Conservation (phyloP, 345 rosid species). For the Abelmoschus esculentus region DNA sequence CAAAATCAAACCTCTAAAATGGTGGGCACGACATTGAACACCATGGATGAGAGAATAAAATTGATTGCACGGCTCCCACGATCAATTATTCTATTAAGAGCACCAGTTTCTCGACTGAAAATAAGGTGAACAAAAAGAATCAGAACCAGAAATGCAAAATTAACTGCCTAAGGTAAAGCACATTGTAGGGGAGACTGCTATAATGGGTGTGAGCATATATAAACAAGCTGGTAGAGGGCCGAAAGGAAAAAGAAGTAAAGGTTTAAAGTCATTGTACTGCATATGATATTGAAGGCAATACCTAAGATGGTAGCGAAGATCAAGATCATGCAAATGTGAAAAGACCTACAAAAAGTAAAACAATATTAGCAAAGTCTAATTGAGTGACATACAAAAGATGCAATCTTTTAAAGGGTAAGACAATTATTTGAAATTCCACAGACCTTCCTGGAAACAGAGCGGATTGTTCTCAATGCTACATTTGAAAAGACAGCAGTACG, state of each 20-base stretch:
- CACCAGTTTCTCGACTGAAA: constrained; percentile 97
- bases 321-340: constrained; percentile 90
- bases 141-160: constrained; percentile 8
- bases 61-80: constrained; percentile 99
- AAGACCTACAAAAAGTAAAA: constrained; percentile 49
- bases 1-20: constrained; percentile 65
- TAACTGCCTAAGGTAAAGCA: background rate
- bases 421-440: constrained; percentile 7
- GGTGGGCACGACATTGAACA: constrained; percentile 92
- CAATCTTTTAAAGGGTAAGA: background rate
- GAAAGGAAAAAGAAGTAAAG: background rate
- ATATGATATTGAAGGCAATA: constrained; percentile 17
- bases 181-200: background rate
- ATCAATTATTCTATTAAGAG: constrained; percentile 80
- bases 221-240: background rate
- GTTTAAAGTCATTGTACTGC: background rate
- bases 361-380: background rate
- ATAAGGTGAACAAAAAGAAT: constrained; percentile 18
- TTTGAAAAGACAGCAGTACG: constrained; percentile 94
- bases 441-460: constrained; percentile 90
- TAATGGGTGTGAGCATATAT: background rate
- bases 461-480: constrained; percentile 84
- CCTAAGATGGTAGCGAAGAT: constrained; percentile 90
- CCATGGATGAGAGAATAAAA: constrained; percentile 88
- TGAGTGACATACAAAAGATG: background rate